Conservation (phyloP, 2,329 filamentous ascomycete genomes). For the Alternaria burnsii region DNA sequence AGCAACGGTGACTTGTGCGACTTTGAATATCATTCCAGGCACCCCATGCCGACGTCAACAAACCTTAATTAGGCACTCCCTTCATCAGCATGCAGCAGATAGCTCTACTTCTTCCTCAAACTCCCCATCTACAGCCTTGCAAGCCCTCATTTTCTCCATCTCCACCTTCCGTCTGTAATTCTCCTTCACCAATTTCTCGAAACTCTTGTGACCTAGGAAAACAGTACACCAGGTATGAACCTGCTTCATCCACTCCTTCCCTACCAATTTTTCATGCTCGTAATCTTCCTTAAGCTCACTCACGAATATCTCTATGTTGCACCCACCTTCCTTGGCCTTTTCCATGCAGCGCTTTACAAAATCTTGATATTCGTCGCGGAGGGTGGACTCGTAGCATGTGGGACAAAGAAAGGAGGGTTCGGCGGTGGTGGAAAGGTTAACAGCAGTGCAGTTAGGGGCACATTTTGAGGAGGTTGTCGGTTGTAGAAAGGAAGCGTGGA, state of each 20-base stretch:
- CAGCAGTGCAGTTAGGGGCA: constrained; percentile 6
- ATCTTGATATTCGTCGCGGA: neutral
- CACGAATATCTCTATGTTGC: neutral
- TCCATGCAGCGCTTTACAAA: neutral
- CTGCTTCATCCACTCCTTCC: neutral
- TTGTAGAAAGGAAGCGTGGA: neutral
- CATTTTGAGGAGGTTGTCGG: neutral
- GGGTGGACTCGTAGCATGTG: neutral
- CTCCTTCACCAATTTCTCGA: neutral
- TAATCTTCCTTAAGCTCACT: neutral
- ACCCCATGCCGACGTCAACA: neutral
- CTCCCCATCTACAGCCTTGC: neutral
- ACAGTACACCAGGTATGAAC: neutral
- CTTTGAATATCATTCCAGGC: neutral
- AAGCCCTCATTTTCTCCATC: neutral
- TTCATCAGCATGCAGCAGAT: neutral
- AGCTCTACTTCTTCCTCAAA: neutral
- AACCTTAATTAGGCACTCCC: neutral
- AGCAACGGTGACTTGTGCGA: too few species aligned
- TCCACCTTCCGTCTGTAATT: neutral
- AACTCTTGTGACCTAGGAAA: neutral
- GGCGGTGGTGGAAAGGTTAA: neutral
- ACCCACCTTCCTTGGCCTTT: neutral
- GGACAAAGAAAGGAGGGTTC: constrained; percentile 9
- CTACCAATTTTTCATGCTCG: neutral